These are phyloP conservation scores for Tuber umbilicatum DNA, from an alignment of 495 filamentous ascomycete genomes.

Conservation along the genomic window DNA sequence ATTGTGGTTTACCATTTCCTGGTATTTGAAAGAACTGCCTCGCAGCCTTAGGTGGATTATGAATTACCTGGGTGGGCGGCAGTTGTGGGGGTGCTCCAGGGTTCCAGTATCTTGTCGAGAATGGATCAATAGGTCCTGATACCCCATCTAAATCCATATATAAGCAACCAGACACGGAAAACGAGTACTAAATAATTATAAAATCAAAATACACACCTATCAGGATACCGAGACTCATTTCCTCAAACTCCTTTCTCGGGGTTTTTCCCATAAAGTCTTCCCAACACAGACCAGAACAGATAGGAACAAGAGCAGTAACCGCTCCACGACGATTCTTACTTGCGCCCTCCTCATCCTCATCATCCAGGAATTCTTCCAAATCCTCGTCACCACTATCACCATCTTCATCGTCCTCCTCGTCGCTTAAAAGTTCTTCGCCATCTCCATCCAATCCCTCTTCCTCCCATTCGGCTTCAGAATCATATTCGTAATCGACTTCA, in stretches of 20 bases:
- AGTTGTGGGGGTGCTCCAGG: conserved; percentile 36
- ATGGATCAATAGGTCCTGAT: conserved; percentile 67
- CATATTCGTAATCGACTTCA: conserved; percentile 83
- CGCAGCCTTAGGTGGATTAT: background rate
- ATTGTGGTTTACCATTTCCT: background rate
- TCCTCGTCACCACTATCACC: conserved; percentile 55
- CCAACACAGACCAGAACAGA: conserved; percentile 74
- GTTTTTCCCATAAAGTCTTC: conserved; percentile 52
- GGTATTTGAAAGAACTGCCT: background rate
- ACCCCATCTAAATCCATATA: conserved; percentile 27
- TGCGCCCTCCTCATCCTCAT: conserved; percentile 53
- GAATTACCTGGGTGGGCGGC: background rate
- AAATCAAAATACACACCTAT: conserved; percentile 50
- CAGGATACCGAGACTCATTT: conserved; percentile 66
- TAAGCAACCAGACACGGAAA: conserved; percentile 18
- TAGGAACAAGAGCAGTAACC: conserved; percentile 66
- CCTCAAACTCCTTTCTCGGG: conserved; percentile 46
- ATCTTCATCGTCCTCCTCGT: conserved; percentile 68
- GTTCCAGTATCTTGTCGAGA: conserved; percentile 74
- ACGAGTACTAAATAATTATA: background rate
- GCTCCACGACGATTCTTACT: conserved; percentile 43
- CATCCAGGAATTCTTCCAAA: conserved; percentile 70
- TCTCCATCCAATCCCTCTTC: conserved; percentile 57
- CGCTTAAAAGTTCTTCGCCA: conserved; percentile 65
- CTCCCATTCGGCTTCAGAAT: conserved; percentile 95